These are phyloP conservation scores for Leccinum angustisporum DNA, from an alignment of 1,284 basidiomycete species.

Conservation along the genomic window DNA sequence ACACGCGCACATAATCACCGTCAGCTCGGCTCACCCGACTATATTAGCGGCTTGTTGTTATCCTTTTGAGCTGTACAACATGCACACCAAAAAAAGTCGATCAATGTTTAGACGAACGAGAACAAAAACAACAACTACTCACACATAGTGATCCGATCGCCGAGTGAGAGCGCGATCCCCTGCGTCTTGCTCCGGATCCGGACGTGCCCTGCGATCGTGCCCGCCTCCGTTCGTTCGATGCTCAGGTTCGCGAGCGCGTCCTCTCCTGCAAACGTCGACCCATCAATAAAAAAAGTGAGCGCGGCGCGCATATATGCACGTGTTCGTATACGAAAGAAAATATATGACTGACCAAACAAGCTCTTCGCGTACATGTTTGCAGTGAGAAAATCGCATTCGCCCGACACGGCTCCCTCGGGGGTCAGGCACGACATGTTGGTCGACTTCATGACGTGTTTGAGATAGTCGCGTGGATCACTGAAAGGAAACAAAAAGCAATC, in stretches of 20 bases:
- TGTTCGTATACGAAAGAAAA: not conserved
- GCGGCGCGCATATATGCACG: not conserved
- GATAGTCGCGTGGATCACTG: conserved; percentile 70
- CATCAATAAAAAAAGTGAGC: not conserved
- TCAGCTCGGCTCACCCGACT: not conserved
- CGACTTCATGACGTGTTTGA: conserved; percentile 77
- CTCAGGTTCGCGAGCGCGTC: conserved; percentile 96
- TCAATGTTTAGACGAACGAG: not conserved
- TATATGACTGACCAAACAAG: conserved; percentile 59
- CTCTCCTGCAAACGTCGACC: conserved; percentile 59
- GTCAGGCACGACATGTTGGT: conserved; percentile 89
- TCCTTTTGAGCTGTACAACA: not conserved
- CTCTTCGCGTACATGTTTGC: conserved; percentile 83
- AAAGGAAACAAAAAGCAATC: not conserved
- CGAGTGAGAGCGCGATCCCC: conserved; percentile 91
- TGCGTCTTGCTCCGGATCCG: conserved; percentile 94
- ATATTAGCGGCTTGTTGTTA: not conserved
- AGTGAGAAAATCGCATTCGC: conserved; percentile 81
- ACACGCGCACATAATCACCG: not conserved
- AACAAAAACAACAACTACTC: conserved; percentile 23
- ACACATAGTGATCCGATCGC: conserved; percentile 92
- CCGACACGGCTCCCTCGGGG: conserved; percentile 77
- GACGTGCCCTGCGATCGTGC: conserved; percentile 86
- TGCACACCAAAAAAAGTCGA: not conserved
- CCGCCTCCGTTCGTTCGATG: conserved; percentile 85